Evolutionary conservation across 164 flowering plant genomes (phyloP).

Genomic region (Chimonanthus praecox): DNA sequence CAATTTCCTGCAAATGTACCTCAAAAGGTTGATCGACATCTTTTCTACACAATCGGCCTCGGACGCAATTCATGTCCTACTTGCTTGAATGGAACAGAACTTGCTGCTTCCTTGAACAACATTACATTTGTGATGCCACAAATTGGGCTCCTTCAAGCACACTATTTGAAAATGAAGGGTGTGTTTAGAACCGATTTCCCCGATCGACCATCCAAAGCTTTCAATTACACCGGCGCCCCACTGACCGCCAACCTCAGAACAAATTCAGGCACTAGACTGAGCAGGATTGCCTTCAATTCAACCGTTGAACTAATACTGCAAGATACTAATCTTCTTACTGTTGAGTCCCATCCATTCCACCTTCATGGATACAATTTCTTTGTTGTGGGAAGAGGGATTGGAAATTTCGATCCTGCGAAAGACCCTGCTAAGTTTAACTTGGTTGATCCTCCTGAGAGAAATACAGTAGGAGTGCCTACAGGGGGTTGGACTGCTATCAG

Average conservation of each 20-base stretch:
- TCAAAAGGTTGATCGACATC: conserved; percentile 31
- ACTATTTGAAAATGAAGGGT: conserved; percentile 30
- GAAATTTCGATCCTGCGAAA: conserved; percentile 39
- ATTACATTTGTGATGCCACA: conserved; percentile 42
- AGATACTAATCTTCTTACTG: conserved; percentile 42
- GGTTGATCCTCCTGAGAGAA: conserved; percentile 72
- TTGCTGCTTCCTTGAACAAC: conserved; percentile 47
- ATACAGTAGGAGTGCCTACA: conserved; percentile 63
- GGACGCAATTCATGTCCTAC: conserved; percentile 36
- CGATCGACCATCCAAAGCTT: conserved; percentile 35
- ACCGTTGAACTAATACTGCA: conserved; percentile 47
- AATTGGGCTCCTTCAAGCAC: conserved; percentile 44
- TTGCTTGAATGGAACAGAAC: conserved; percentile 34
- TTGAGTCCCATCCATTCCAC: conserved; percentile 56
- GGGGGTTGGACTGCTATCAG: conserved; percentile 78
- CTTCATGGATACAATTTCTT: conserved; percentile 57
- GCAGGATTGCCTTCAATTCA: conserved; percentile 37
- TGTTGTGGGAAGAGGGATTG: conserved; percentile 44
- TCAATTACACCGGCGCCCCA: conserved; percentile 52
- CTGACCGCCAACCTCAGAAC: conserved; percentile 42
- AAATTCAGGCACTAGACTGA: conserved; percentile 31
- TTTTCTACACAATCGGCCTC: conserved; percentile 42
- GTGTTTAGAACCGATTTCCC: conserved; percentile 46
- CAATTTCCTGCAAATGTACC: conserved; percentile 46
- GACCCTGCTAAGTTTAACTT: conserved; percentile 53